Conservation (phyloP, 2,329 filamentous ascomycete genomes). For the Neofusicoccum laricinum region DNA sequence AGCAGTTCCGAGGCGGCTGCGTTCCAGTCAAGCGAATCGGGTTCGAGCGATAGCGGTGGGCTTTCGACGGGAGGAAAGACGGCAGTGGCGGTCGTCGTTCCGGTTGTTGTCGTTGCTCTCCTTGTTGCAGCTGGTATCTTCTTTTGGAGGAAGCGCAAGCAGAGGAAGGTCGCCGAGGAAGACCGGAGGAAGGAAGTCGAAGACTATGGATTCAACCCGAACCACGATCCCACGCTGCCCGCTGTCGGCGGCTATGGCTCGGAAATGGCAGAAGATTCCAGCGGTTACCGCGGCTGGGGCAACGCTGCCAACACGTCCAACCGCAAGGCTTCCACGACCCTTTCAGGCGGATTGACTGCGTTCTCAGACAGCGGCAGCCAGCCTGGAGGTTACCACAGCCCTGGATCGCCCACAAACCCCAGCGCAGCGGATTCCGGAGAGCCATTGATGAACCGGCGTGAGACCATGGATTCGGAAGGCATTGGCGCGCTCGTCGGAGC, state of each 20-base stretch:
- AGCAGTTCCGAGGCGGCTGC: neutral
- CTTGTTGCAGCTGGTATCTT: conserved; percentile 74
- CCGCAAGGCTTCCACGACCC: conserved; percentile 83
- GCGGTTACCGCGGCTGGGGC: conserved; percentile 94
- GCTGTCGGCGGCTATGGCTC: conserved; percentile 56
- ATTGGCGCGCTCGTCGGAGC: conserved; percentile 72
- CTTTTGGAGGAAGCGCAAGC: conserved; percentile 86
- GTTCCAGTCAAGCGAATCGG: neutral
- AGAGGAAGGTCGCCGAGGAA: conserved; percentile 79
- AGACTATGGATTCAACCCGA: conserved; percentile 97
- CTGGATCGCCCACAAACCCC: conserved; percentile 63
- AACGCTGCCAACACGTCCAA: conserved; percentile 67
- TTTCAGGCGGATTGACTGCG: conserved; percentile 67
- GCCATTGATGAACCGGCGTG: conserved; percentile 51
- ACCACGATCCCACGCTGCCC: conserved; percentile 80
- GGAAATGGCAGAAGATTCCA: conserved; percentile 72
- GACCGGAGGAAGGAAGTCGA: conserved; percentile 92
- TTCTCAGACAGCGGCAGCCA: conserved; percentile 70
- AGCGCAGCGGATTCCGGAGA: conserved; percentile 68
- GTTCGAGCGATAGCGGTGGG: conserved; percentile 32
- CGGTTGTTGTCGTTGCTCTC: conserved; percentile 81
- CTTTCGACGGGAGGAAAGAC: conserved; percentile 68
- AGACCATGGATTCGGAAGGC: conserved; percentile 69
- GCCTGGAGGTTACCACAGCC: conserved; percentile 49
- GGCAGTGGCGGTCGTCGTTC: conserved; percentile 89